Base-by-base conservation (phyloP, 2,329 filamentous ascomycete species). In the Botrytis byssoidea region DNA sequence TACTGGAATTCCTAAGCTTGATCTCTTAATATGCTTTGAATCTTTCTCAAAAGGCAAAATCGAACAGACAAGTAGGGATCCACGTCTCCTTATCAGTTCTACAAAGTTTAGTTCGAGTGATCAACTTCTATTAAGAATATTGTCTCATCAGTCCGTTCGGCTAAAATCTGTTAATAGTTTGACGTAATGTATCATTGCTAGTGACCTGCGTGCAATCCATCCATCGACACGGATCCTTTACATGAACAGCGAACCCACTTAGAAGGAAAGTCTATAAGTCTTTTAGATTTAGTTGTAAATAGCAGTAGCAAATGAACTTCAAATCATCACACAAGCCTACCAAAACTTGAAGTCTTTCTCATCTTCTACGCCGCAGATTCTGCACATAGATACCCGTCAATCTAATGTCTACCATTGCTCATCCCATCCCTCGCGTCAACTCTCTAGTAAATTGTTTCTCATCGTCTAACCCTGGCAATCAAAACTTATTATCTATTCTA, bases 21-120 rank as follows among this genome's bases (percentile, higher is more conserved):
- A 18, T 7, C 6, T 9, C 0, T 63, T 9, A 8, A 20, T 4
- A 42, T 18, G 12, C 14, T 42, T 16, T n/a, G 1, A 4, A 35
- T 1, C 7, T n/a, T n/a, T 9, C 1, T 10, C 3, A 29, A 63
- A n/a, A 18, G 0, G 0, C 32, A 6, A 10, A 10, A n/a, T n/a
- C 25, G 2, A 63, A 40, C 1, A 63, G 12, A n/a, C 1, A 42
- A 55, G 6, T 55, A 18, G 25, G 7, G 29, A 55, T 55, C 6
- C 4, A 1, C 16, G 4, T 9, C 35, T 40, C 5, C 2, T 4
- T 61, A 20, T 61, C 22, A 1, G 35, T 61, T 12, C 12, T 22
- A 16, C 22, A 40, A 1, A 14, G 1, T 40, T 61, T 7, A 40
- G 12, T 16, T 18, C 6, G 10, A 37, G 32, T 2, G 9, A 25